These are phyloP conservation scores for Skeletonema marinoi DNA, from an alignment of 108 stramenopile species.

Conservation along the genomic window DNA sequence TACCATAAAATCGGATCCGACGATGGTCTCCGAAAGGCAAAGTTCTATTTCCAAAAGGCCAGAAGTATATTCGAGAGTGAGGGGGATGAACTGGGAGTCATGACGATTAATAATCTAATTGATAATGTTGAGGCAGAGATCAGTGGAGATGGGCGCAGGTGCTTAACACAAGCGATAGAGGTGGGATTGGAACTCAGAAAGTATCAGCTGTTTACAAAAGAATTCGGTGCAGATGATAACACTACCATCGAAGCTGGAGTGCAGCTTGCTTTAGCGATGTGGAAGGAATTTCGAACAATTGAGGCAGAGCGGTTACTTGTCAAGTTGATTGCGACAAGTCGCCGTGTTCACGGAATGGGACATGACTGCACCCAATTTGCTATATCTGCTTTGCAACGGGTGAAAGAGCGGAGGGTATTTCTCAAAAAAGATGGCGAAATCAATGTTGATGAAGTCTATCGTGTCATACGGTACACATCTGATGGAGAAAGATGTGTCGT, in stretches of 20 bases:
- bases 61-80: background rate
- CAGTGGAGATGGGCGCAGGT: background rate
- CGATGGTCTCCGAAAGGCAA: background rate
- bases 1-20: background rate
- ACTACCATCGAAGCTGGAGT: background rate
- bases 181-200: background rate
- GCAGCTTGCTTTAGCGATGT: background rate
- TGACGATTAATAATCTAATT: background rate
- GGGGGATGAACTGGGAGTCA: background rate
- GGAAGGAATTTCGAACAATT: background rate
- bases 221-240: background rate
- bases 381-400: background rate
- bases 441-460: background rate
- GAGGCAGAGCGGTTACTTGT: background rate
- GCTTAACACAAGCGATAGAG: background rate
- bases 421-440: background rate
- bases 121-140: background rate
- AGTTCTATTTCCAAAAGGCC: background rate
- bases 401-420: background rate
- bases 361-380: background rate
- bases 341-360: background rate
- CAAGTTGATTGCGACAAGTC: background rate
- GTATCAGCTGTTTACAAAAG: background rate
- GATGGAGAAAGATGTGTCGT: conserved; percentile 1
- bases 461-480: background rate